Percentiles rank a stretch among this genome's conserved stretches.
These are phyloP conservation scores for Odontarrhena argentea DNA, from an alignment of 345 rosid genomes.

Conservation along the genomic window DNA sequence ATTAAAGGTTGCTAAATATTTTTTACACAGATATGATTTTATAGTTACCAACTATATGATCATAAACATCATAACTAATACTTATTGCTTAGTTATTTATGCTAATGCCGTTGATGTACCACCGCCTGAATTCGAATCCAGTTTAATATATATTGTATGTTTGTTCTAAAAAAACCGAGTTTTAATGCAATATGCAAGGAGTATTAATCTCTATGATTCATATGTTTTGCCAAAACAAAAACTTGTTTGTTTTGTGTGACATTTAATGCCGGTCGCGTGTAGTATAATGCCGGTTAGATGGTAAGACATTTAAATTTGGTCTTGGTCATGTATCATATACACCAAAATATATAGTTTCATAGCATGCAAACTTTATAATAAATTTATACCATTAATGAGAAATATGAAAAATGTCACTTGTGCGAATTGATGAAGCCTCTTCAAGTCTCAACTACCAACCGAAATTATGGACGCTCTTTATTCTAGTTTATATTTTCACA, in stretches of 20 bases:
- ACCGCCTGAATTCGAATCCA: too few relatives aligned
- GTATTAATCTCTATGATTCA: too few relatives aligned
- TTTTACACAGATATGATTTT: too few relatives aligned
- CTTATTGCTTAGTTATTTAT: too few relatives aligned
- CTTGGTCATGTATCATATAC: not conserved
- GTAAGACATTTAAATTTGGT: not conserved
- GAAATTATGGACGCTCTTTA: conserved; percentile 19
- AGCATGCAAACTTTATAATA: conserved; percentile 15
- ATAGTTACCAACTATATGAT: too few relatives aligned
- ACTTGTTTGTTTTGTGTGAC: not conserved
- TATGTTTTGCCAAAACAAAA: too few relatives aligned
- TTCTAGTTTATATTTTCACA: not conserved
- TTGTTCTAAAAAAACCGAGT: too few relatives aligned
- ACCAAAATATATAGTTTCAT: not conserved
- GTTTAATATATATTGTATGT: too few relatives aligned
- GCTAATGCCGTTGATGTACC: too few relatives aligned
- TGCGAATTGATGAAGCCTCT: conserved; percentile 31
- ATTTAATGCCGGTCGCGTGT: not conserved
- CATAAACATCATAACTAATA: too few relatives aligned
- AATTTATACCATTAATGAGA: conserved; percentile 17
- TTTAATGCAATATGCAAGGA: too few relatives aligned
- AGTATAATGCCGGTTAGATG: not conserved
- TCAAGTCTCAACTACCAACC: conserved; percentile 42
- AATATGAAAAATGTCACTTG: conserved; percentile 24
- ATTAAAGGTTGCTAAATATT: too few relatives aligned